These are phyloP conservation scores for Ophiosphaerella narmari DNA, from an alignment of 2,329 filamentous ascomycete genomes.

Conservation along the genomic window DNA sequence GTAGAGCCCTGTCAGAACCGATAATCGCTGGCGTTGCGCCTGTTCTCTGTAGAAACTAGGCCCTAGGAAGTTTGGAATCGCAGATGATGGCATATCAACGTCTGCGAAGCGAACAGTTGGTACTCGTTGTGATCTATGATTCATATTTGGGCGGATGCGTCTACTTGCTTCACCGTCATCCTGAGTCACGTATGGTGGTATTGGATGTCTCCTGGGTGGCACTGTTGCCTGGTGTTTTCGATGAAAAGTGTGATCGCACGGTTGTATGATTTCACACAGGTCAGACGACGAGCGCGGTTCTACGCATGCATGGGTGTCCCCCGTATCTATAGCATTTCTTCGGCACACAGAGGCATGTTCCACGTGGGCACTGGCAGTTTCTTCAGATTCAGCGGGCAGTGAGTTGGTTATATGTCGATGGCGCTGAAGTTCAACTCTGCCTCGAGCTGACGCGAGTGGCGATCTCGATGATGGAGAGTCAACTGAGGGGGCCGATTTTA, in stretches of 20 bases:
- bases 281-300: constrained; percentile 26
- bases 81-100: constrained; percentile 6
- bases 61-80: constrained; percentile 15
- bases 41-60: constrained; percentile 36
- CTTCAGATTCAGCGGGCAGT: neutral
- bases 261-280: constrained; percentile 27
- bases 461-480: constrained; percentile 25
- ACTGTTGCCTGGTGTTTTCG: constrained; percentile 6
- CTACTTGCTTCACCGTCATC: neutral
- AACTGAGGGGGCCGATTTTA: constrained; percentile 6
- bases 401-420: neutral
- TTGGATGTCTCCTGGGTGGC: constrained; percentile 1
- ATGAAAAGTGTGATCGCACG: constrained; percentile 29
- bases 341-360: neutral
- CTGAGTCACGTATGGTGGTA: neutral
- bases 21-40: constrained; percentile 15
- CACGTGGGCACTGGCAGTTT: neutral
- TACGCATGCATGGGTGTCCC: neutral
- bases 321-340: neutral
- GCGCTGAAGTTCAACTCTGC: neutral
- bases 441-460: constrained; percentile 8
- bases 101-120: constrained; percentile 21
- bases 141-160: neutral
- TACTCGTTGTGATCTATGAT: constrained; percentile 5
- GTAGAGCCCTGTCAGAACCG: neutral